These are phyloP conservation scores for Graphium sp. DNA, from an alignment of 2,329 filamentous ascomycete genomes.

Conservation along the genomic window DNA sequence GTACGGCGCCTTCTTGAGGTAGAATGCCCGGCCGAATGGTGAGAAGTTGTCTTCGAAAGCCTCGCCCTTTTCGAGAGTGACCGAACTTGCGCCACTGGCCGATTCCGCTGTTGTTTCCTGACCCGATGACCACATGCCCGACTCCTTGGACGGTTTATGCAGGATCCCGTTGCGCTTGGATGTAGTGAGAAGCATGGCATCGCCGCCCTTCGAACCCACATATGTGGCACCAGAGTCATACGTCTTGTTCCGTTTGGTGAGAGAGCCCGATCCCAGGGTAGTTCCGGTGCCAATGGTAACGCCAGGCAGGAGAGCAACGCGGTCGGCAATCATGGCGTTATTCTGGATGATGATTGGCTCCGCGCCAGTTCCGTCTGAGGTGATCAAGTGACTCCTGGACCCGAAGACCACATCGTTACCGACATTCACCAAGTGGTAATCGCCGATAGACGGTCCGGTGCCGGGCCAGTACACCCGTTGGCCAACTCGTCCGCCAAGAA, in stretches of 20 bases:
- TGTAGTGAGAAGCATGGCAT: slow-evolving; percentile 23
- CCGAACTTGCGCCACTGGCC: slow-evolving; percentile 1
- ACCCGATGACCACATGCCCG: slow-evolving; percentile 1
- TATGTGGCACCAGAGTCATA: slow-evolving; percentile 29
- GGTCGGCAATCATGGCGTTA: slow-evolving; percentile 38
- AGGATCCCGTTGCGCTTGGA: background rate
- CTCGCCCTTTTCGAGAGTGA: background rate
- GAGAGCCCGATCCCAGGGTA: slow-evolving; percentile 34
- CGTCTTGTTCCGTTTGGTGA: slow-evolving; percentile 24
- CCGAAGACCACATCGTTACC: slow-evolving; percentile 44
- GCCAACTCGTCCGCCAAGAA: slow-evolving; percentile 33
- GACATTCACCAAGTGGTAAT: slow-evolving; percentile 36
- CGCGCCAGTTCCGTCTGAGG: slow-evolving; percentile 30
- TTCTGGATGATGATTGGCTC: slow-evolving; percentile 27
- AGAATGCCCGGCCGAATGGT: slow-evolving; percentile 39
- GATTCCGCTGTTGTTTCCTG: background rate
- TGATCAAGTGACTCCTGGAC: slow-evolving; percentile 33
- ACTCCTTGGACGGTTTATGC: slow-evolving; percentile 1
- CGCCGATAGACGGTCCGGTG: slow-evolving; percentile 31
- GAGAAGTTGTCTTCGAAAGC: slow-evolving; percentile 9
- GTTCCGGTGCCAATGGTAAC: slow-evolving; percentile 27
- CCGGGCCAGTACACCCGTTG: slow-evolving; percentile 40
- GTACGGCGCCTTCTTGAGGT: slow-evolving; percentile 30
- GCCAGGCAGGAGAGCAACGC: slow-evolving; percentile 33
- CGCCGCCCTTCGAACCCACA: slow-evolving; percentile 32